Conservation (phyloP, 441 rosid species). For the Populus trichocarpa region DNA sequence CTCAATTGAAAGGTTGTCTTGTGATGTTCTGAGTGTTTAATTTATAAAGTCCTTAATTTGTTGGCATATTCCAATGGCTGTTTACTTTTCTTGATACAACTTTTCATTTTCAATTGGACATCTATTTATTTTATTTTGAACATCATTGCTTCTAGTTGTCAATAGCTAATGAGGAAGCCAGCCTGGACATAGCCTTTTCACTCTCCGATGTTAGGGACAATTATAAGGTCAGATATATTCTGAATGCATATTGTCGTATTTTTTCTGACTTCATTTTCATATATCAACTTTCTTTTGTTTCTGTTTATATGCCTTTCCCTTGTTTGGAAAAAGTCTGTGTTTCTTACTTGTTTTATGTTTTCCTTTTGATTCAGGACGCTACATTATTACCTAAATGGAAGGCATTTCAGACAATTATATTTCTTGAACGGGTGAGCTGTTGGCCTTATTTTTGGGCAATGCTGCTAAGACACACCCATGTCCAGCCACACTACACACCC, state of each 20-base stretch:
- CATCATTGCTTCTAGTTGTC: constrained; percentile 27
- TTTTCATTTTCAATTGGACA: constrained; percentile 8
- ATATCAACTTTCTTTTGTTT: constrained; percentile 6
- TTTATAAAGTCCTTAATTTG: neutral
- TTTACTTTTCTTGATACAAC: neutral
- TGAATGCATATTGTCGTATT: neutral
- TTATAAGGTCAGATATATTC: constrained; percentile 54
- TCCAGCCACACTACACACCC: neutral
- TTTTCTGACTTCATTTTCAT: neutral
- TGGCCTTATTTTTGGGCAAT: neutral
- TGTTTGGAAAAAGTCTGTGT: constrained; percentile 12
- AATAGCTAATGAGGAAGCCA: constrained; percentile 33
- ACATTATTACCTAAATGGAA: constrained; percentile 76
- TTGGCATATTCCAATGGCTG: neutral
- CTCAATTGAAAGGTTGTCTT: neutral
- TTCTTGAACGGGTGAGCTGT: constrained; percentile 73
- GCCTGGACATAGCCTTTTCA: constrained; percentile 43
- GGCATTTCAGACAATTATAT: constrained; percentile 79
- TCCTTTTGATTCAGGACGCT: constrained; percentile 52
- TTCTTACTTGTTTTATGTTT: constrained; percentile 11
- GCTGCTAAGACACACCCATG: neutral
- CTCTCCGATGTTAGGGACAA: constrained; percentile 55
- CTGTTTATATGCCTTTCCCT: neutral
- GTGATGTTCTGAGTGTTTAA: neutral
- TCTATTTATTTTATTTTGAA: constrained; percentile 13